Percentiles rank a stretch among this genome's conserved stretches.
Evolutionary conservation across 2,329 filamentous ascomycete species (phyloP).

Genomic region (Colletotrichum spaethianum): DNA sequence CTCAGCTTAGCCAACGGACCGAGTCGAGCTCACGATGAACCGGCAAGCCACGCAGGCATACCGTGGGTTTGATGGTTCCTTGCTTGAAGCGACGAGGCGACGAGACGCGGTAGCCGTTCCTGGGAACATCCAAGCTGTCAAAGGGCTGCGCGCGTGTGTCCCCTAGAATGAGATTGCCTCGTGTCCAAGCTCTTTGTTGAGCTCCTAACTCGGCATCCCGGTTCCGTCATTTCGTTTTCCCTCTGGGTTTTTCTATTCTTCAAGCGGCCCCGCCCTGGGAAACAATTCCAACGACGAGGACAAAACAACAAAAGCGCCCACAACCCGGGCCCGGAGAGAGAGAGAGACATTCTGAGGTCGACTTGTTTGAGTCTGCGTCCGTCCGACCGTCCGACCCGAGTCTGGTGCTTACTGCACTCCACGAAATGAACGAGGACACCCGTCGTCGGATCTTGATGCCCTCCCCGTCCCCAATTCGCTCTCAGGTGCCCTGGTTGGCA

Average conservation of each 20-base stretch:
- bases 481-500: not conserved
- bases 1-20: not conserved
- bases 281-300: not conserved
- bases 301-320: not conserved
- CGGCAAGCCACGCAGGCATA: not conserved
- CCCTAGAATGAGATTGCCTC: conserved; percentile 14
- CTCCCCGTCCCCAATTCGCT: not conserved
- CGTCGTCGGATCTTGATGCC: conserved; percentile 4
- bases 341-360: conserved; percentile 39
- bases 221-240: conserved; percentile 35
- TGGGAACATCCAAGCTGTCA: conserved; percentile 3
- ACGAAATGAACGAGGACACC: not conserved
- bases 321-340: not conserved
- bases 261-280: not conserved
- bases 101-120: conserved; percentile 8
- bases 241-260: not conserved
- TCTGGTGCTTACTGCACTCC: not conserved
- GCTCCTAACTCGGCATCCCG: conserved; percentile 28
- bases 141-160: conserved; percentile 4
- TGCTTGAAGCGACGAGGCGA: conserved; percentile 1
- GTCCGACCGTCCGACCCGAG: not conserved
- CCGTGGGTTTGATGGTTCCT: not conserved
- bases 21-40: not conserved
- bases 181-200: conserved; percentile 24
- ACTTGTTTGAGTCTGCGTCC: conserved; percentile 22